phyloP scores from a whole-genome alignment of 2,329 filamentous ascomycete species.

The Colletotrichum karsti region DNA sequence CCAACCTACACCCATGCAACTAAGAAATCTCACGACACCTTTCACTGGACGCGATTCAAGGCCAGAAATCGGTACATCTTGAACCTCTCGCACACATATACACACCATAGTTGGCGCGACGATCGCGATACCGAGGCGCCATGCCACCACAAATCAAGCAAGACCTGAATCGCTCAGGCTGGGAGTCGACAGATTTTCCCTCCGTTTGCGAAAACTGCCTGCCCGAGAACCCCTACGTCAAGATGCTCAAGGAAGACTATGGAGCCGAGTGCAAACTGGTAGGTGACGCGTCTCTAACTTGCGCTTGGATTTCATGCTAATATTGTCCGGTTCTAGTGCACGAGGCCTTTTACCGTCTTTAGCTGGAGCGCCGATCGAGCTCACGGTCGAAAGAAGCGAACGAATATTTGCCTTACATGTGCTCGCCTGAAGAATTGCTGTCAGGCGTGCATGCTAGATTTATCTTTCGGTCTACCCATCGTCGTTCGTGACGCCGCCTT shows the following conservation, averaged over 20 bases:
- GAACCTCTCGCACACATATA: not conserved
- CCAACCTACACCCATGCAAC: not conserved
- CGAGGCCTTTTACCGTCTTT: conserved; percentile 94
- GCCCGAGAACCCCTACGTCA: conserved; percentile 95
- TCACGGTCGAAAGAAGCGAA: conserved; percentile 86
- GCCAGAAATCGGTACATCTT: not conserved
- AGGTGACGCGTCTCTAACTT: conserved; percentile 23
- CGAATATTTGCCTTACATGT: conserved; percentile 95
- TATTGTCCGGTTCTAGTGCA: conserved; percentile 63
- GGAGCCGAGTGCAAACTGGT: conserved; percentile 83
- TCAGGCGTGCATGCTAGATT: conserved; percentile 97
- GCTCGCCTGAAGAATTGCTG: conserved; percentile 98
- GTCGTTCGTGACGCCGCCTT: conserved; percentile 94
- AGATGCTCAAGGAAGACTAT: conserved; percentile 98
- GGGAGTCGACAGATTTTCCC: conserved; percentile 93
- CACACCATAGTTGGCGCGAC: not conserved
- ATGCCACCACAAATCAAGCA: conserved; percentile 96
- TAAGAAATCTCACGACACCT: not conserved
- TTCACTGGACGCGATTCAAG: not conserved
- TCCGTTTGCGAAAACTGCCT: conserved; percentile 93
- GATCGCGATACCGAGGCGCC: conserved; percentile 30
- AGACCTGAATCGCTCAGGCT: conserved; percentile 93
- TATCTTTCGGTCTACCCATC: conserved; percentile 94
- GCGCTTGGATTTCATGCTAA: conserved; percentile 29
- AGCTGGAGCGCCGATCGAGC: conserved; percentile 94